Base-by-base conservation (phyloP, 106 monocot species). In the Amphibolis antarctica region DNA sequence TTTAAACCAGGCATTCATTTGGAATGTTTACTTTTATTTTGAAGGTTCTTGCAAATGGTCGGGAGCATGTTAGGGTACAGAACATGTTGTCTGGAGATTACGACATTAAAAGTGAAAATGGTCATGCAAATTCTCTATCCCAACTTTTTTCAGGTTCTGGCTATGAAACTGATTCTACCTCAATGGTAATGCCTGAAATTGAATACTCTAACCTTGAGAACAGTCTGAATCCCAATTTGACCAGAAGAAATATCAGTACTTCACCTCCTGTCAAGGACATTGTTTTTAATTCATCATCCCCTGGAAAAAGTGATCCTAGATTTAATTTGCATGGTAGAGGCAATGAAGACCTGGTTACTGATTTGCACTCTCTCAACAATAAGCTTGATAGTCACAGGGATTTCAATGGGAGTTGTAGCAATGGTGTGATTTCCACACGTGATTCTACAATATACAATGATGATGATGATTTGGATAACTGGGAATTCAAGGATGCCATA, bases 401-500 rank as follows among this genome's bases (percentile, higher is more conserved):
- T 10, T n/a, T 7, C n/a, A 61, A 13, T 22, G 44, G 36, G 42
- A 61, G 1, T 22, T 12, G 19, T n/a, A 21, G 44, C 44, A 61
- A 61, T 21, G 60, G 48, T 15, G 46, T 64, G 27, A 18, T 18
- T 48, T 47, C 45, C 0, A 19, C 27, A 45, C 25, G 46, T 1
- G 21, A 0, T 44, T 12, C 23, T 28, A 24, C 5, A 15, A 48
- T 45, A 27, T 19, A 27, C 3, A 48, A 64, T 13, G n/a, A 61
- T 61, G 46, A 46, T 46, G 63, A 26, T 24, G 36, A 60, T 3
- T 36, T 9, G 0, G 42, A 61, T 10, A 43, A n/a, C 42, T 61
- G 60, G 60, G 60, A 61, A 5, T 61, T 61, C 60, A 61, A 61
- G 60, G 60, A 61, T 61, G 60, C 42, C 19, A n/a, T n/a, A 11